Evolutionary conservation across 2,329 filamentous ascomycete species (phyloP).

Genomic region (Endoconidiophora laricicola): DNA sequence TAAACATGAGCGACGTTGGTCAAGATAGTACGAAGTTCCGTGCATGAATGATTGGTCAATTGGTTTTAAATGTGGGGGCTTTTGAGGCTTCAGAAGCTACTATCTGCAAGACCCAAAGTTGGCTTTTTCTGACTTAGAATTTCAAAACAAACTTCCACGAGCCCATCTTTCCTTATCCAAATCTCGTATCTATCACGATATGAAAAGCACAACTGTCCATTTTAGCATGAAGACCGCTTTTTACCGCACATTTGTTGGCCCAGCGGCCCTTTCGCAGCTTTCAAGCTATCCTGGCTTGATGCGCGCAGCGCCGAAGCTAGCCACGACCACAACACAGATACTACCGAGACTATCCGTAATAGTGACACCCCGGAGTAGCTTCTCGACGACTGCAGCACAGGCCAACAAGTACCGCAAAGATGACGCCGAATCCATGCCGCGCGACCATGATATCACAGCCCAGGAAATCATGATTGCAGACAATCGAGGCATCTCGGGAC

Average conservation of each 20-base stretch:
- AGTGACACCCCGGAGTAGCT: background rate
- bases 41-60: too few relatives aligned
- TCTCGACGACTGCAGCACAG: background rate
- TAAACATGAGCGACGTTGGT: too few relatives aligned
- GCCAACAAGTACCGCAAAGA: constrained; percentile 11
- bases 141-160: too few relatives aligned
- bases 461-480: constrained; percentile 27
- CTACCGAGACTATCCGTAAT: constrained; percentile 14
- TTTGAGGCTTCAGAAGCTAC: too few relatives aligned
- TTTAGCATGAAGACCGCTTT: constrained; percentile 22
- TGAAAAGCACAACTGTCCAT: constrained; percentile 4
- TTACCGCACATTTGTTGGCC: constrained; percentile 10
- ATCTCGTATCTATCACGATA: background rate
- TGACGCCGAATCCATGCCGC: constrained; percentile 17
- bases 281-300: constrained; percentile 23
- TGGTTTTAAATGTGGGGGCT: too few relatives aligned
- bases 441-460: constrained; percentile 29
- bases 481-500: constrained; percentile 23
- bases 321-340: constrained; percentile 18
- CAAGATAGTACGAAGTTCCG: too few relatives aligned
- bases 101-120: too few relatives aligned
- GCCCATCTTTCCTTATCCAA: too few relatives aligned
- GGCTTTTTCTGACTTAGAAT: too few relatives aligned
- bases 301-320: constrained; percentile 28
- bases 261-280: background rate